A percentile compares a stretch with the other conserved stretches of the same genome.
These are phyloP conservation scores for Geranium brycei DNA, from an alignment of 345 rosid species.

Conservation along the genomic window DNA sequence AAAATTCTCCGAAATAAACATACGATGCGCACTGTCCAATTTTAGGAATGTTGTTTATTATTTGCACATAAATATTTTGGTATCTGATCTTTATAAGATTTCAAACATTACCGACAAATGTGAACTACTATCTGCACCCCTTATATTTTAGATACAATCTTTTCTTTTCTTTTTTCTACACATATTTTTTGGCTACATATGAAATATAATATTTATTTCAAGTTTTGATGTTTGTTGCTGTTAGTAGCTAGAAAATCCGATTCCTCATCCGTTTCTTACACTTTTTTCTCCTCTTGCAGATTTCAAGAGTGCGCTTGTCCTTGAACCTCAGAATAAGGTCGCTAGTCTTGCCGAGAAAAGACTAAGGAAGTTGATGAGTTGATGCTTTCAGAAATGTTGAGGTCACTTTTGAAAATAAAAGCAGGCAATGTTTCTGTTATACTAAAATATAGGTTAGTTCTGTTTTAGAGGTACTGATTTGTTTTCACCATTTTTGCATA, in stretches of 20 bases:
- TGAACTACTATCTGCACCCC: no score
- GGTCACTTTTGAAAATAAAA: neutral
- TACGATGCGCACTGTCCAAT: neutral
- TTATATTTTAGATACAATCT: no score
- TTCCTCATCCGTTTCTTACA: neutral
- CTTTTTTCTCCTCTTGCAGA: conserved; percentile 28
- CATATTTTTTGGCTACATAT: no score
- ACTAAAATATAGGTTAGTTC: neutral
- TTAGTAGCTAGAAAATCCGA: neutral
- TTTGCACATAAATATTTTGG: no score
- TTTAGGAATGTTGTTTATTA: no score
- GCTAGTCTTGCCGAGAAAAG: conserved; percentile 58
- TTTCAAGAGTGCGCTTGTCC: conserved; percentile 76
- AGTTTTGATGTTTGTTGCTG: neutral
- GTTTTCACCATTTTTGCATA: neutral
- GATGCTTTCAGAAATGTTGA: conserved; percentile 3
- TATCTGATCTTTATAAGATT: no score
- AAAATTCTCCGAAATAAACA: neutral
- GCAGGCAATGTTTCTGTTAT: neutral
- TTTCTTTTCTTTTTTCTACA: no score
- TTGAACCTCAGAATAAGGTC: conserved; percentile 78
- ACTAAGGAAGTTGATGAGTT: conserved; percentile 45
- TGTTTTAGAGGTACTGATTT: neutral
- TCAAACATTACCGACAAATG: no score
- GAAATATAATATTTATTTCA: no score